phyloP scores from a whole-genome alignment of 2,329 filamentous ascomycete genomes.

The Ascochyta fabae region DNA sequence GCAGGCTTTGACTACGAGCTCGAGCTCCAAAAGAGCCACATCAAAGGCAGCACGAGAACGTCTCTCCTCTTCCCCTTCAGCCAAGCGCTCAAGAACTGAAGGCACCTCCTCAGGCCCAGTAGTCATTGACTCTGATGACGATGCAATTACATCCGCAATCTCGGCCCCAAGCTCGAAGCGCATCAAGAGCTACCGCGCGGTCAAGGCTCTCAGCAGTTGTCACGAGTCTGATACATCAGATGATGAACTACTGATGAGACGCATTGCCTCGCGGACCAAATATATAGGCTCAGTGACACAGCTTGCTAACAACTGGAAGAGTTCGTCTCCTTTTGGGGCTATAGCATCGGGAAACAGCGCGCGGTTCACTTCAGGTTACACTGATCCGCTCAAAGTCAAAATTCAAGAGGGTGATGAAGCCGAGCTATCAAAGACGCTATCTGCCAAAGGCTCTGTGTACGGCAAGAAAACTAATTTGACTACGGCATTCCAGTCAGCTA shows the following conservation, averaged over 20 bases:
- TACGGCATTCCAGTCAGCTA: neutral
- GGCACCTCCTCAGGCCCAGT: too few relatives aligned
- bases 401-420: neutral
- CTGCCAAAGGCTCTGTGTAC: neutral
- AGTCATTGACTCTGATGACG: too few relatives aligned
- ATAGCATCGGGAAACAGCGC: neutral
- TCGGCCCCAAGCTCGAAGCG: too few relatives aligned
- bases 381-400: neutral
- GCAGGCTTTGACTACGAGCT: too few relatives aligned
- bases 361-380: neutral
- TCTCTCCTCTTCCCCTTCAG: too few relatives aligned
- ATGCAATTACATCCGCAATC: too few relatives aligned
- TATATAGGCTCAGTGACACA: neutral
- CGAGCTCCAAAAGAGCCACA: too few relatives aligned
- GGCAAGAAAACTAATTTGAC: neutral
- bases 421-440: neutral
- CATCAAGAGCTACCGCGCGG: too few relatives aligned
- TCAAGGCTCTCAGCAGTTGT: too few relatives aligned
- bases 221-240: neutral
- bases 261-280: neutral
- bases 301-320: neutral
- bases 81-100: too few relatives aligned
- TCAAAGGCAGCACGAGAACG: too few relatives aligned
- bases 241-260: neutral
- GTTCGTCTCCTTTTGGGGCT: too few relatives aligned